Evolutionary conservation across 495 filamentous ascomycete species (phyloP), one percentile per base, ranked within the genome.

Genomic region (Podospora sp.): DNA sequence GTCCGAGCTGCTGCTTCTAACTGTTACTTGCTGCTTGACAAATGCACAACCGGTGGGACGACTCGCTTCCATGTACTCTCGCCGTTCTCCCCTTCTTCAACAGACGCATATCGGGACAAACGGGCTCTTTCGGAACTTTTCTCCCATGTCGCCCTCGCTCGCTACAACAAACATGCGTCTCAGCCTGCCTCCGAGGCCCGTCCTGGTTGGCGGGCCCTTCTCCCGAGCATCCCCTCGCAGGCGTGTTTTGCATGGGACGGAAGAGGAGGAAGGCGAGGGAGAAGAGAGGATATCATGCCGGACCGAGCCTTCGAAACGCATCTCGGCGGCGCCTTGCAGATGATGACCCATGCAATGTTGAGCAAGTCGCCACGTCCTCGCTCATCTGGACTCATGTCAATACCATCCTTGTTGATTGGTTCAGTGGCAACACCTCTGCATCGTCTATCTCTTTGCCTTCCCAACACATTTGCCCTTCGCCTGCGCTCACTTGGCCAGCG

Each of bases 261-360:
- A 5, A 56, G 49, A 58, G 33, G 21, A 51, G 22, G 24, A 9
- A 29, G n/a, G 3, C 18, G 56, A 22, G 56, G 25, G 25, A 33
- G 33, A 33, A 29, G 2, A 27, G 25, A 35, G 26, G n/a, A 36
- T 8, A 27, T 27, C 24, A 53, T 24, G 58, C 50, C 65, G 58
- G 58, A 61, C 65, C 57, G 65, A 50, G 40, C 65, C 65, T 68
- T 68, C 51, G 27, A 46, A 49, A 40, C 33, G 63, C 63, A 65
- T 11, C 63, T 40, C 29, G 46, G 59, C 40, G 56, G 65, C 27
- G 65, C 7, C 52, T 49, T 63, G 65, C 65, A 62, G 59, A 63
- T 12, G 60, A 63, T 36, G 58, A 35, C 25, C 21, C 46, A 62
- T 57, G 65, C 65, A 59, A 40, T 52, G 59, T 27, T 33, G 27